Evolutionary conservation across 768 basidiomycete genomes (phyloP), one percentile per base, ranked within the genome.

Genomic region (Cystobasidium onofrii): DNA sequence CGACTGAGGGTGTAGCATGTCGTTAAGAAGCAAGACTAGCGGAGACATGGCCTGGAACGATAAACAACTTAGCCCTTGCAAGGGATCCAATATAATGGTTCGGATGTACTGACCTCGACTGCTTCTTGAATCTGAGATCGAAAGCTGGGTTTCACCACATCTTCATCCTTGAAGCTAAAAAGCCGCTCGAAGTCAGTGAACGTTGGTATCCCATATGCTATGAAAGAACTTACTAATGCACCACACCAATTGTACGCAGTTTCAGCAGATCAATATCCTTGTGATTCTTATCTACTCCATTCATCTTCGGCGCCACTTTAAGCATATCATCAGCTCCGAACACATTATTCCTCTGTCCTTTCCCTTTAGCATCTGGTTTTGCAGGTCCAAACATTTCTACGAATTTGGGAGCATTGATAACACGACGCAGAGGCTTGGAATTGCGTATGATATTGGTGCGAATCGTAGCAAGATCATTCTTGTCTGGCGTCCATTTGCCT

Each of bases 221-320:
- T n/a, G n/a, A 70, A 44, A 65, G 39, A 4, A 82, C 84, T 64
- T 75, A 90, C 90, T 80, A 80, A 76, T 88, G 85, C 0, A 85
- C 80, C 1, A 94, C 90, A 1, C 85, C 88, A 39, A 91, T 86
- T 20, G 88, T 87, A 29, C 92, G 87, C 74, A 90, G 88, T 81
- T 90, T 91, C 75, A 99, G 82, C 63, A 98, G 82, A 80, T 95
- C 94, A 76, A 99, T 97, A 79, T 97, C 92, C 80, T 89, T 90
- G 80, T 97, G 92, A 34, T 85, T 85, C 81, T 92, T 98, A 64
- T 86, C 86, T 10, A 95, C 82, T 0, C 92, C 94, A 79, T 76
- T 70, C 2, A 79, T 60, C 63, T 96, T 97, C 0, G 94, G 94
- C 4, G 92, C 91, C 0, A 87, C 87, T 82, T 96, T 97, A 34